Percentiles rank a stretch among this genome's conserved stretches.
Evolutionary conservation across 2,329 filamentous ascomycete species (phyloP).

Genomic region (Arthrobotrys sinensis): DNA sequence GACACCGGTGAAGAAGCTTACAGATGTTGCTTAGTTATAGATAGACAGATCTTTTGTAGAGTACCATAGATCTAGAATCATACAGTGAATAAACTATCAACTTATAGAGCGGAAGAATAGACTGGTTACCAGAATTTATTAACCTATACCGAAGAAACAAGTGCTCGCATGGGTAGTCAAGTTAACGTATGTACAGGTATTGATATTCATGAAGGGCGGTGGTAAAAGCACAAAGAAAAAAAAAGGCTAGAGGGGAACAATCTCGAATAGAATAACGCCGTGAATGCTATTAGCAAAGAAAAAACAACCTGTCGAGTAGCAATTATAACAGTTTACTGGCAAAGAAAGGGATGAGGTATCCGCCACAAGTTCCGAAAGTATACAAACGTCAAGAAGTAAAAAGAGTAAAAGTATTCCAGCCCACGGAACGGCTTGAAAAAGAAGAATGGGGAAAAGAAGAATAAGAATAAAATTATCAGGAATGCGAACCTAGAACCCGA

Average conservation of each 20-base stretch:
- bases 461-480: neutral
- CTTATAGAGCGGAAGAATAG: no score
- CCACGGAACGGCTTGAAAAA: neutral
- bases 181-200: neutral
- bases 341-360: no score
- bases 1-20: neutral
- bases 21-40: no score
- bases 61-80: no score
- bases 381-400: neutral
- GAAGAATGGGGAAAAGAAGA: neutral
- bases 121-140: no score
- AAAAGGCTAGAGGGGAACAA: neutral
- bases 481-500: slow-evolving; percentile 24
- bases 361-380: no score
- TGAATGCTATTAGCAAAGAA: slow-evolving; percentile 11
- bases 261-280: slow-evolving; percentile 17
- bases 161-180: no score
- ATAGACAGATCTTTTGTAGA: no score
- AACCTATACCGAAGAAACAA: no score
- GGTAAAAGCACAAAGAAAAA: neutral
- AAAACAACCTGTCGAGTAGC: neutral
- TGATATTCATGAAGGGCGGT: neutral
- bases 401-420: neutral
- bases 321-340: no score
- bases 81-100: no score